Conservation (phyloP, 2,329 filamentous ascomycete genomes). For the Monosporascus ibericus region DNA sequence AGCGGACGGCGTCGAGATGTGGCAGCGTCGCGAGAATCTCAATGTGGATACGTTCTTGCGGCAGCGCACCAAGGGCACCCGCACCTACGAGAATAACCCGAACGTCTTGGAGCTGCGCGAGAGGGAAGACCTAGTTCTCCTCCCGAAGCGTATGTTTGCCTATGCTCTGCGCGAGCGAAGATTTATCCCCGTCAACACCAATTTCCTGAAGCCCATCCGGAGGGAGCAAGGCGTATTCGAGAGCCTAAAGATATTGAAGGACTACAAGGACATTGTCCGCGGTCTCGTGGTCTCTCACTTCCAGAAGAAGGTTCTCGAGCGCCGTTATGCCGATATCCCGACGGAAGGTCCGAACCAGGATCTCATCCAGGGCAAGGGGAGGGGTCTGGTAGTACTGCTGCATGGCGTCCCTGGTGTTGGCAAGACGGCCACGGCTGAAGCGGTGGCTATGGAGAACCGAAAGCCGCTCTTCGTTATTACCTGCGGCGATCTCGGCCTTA, state of each 20-base stretch:
- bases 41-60: constrained; percentile 28
- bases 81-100: constrained; percentile 28
- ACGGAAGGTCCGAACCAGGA: constrained; percentile 28
- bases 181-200: constrained; percentile 32
- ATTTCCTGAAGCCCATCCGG: constrained; percentile 28
- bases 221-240: constrained; percentile 32
- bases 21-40: constrained; percentile 32
- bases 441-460: constrained; percentile 32
- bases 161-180: constrained; percentile 34
- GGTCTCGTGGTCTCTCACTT: constrained; percentile 35
- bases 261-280: constrained; percentile 35
- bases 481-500: constrained; percentile 41
- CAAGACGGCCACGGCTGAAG: constrained; percentile 42
- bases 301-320: constrained; percentile 32
- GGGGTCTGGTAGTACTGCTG: constrained; percentile 37
- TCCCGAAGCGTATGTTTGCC: constrained; percentile 36
- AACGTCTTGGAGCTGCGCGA: constrained; percentile 18
- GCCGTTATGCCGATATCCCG: constrained; percentile 22
- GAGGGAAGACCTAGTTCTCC: constrained; percentile 24
- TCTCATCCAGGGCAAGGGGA: constrained; percentile 39
- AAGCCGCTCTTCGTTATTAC: constrained; percentile 44
- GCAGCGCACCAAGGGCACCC: constrained; percentile 28
- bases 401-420: constrained; percentile 43
- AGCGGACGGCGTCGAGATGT: constrained; percentile 28
- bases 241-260: constrained; percentile 32